These are phyloP conservation scores for Microthyrium microscopicum DNA, from an alignment of 2,329 filamentous ascomycete species.

Conservation along the genomic window DNA sequence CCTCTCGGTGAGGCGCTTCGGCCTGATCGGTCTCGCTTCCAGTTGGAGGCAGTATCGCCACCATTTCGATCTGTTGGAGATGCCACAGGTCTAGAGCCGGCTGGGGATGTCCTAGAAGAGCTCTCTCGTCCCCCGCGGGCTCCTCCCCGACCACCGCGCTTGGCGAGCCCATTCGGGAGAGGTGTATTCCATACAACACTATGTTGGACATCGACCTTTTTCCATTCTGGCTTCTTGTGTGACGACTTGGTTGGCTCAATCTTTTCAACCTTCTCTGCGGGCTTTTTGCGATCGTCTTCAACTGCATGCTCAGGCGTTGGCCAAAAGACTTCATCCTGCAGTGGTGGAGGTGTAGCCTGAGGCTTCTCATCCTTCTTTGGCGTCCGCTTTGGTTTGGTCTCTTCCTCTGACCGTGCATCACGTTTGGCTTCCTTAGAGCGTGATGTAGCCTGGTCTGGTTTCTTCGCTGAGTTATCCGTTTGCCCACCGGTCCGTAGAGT, in stretches of 20 bases:
- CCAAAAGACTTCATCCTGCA: slow-evolving; percentile 67
- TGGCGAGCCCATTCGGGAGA: slow-evolving; percentile 35
- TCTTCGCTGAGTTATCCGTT: background rate
- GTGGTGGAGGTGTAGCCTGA: slow-evolving; percentile 38
- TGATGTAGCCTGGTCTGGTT: background rate
- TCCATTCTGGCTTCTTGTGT: slow-evolving; percentile 71
- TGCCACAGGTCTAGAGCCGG: too few relatives aligned
- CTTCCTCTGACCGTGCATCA: slow-evolving; percentile 20
- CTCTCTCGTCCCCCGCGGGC: too few relatives aligned
- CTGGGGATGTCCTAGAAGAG: too few relatives aligned
- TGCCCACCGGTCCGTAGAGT: background rate
- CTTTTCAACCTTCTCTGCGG: slow-evolving; percentile 21
- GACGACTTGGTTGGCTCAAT: slow-evolving; percentile 34
- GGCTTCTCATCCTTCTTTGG: slow-evolving; percentile 50
- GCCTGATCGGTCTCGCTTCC: slow-evolving; percentile 15
- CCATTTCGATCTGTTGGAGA: slow-evolving; percentile 29
- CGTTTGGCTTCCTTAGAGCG: background rate
- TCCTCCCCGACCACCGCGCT: slow-evolving; percentile 37
- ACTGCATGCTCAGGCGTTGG: slow-evolving; percentile 72
- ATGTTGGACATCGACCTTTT: slow-evolving; percentile 65
- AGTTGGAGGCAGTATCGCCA: too few relatives aligned
- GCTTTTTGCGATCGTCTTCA: too few relatives aligned
- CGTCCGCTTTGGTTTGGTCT: slow-evolving; percentile 39
- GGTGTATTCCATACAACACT: slow-evolving; percentile 78
- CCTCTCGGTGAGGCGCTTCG: slow-evolving; percentile 18